phyloP scores from a whole-genome alignment of 345 rosid genomes.

The Salix exigua region DNA sequence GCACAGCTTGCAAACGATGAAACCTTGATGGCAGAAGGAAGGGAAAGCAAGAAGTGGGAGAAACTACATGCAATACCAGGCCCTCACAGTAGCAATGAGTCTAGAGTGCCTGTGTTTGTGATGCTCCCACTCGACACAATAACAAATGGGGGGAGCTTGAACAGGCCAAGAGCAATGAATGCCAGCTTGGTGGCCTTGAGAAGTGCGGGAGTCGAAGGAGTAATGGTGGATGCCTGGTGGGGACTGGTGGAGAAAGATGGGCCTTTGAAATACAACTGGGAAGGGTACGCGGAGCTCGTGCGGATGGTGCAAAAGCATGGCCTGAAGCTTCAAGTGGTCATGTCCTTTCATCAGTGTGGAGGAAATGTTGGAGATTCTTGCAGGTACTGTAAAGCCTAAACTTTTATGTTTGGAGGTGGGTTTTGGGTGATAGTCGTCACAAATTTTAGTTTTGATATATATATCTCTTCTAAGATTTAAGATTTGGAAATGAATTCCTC shows the following conservation, averaged over 20 bases:
- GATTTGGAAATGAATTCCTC: not conserved
- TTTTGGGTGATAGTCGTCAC: not conserved
- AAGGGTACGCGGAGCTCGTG: conserved; percentile 86
- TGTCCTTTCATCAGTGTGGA: conserved; percentile 99
- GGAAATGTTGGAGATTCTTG: conserved; percentile 99
- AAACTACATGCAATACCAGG: conserved; percentile 48
- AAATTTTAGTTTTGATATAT: not conserved
- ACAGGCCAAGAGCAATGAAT: conserved; percentile 81
- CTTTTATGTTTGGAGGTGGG: not conserved
- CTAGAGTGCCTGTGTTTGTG: conserved; percentile 78
- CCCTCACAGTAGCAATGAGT: conserved; percentile 34
- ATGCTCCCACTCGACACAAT: conserved; percentile 91
- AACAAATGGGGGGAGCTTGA: conserved; percentile 58
- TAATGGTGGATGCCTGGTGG: conserved; percentile 99
- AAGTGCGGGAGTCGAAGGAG: conserved; percentile 92
- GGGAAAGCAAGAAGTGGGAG: conserved; percentile 35
- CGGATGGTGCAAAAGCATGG: conserved; percentile 83
- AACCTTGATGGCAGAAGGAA: conserved; percentile 28
- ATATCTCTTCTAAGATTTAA: not conserved
- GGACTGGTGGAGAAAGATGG: conserved; percentile 97
- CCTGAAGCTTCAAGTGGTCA: conserved; percentile 81
- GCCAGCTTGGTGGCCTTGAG: conserved; percentile 91
- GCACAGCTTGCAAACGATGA: conserved; percentile 35
- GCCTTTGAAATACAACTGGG: conserved; percentile 89
- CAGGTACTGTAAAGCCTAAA: conserved; percentile 47